Evolutionary conservation across 441 rosid genomes (phyloP), one percentile per base, ranked within the genome.

Genomic region (Capsella rubella): DNA sequence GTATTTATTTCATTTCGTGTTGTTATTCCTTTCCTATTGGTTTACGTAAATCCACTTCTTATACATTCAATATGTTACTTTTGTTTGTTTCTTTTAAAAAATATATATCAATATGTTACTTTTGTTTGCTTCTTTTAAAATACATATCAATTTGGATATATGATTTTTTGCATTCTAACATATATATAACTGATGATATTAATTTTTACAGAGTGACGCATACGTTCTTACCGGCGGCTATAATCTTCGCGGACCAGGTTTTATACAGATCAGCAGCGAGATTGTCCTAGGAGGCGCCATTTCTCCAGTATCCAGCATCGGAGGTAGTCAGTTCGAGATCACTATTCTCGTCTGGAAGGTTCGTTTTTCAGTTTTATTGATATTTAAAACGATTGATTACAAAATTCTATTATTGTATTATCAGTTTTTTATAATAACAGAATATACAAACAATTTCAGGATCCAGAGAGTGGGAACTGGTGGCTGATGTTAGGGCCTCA

Each of bases 331-430:
- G 15, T 29, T 6, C 29, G 67, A 62, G 5, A n/a, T 62, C 7
- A 28, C 27, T 10, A 14, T 61, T 8, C 25, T 61, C 5, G 51
- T 60, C 5, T 40, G 50, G 50, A 40, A 25, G 65, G 65, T 60
- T 13, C 4, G 12, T 37, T 11, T 58, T 6, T 32, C 35, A 5
- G 4, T 21, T 59, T 11, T 3, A 42, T 18, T 1, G n/a, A 31
- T 56, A 16, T 32, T 55, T 31, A 31, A 6, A 34, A 7, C 18
- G 18, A 51, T 51, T 25, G 18, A 16, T 16, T 16, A 16, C 18
- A 7, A 15, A 11, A 1, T 40, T 31, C 3, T 56, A 4, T 34
- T 32, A 55, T n/a, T n/a, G 14, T 14, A 31, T 31, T 14, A 29
- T 28, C 14, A 54, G 8, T 1, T 10, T 37, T 3, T 37, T 4